These are phyloP conservation scores for Cordia subcordata DNA, from an alignment of 257 asterid species.

Conservation along the genomic window DNA sequence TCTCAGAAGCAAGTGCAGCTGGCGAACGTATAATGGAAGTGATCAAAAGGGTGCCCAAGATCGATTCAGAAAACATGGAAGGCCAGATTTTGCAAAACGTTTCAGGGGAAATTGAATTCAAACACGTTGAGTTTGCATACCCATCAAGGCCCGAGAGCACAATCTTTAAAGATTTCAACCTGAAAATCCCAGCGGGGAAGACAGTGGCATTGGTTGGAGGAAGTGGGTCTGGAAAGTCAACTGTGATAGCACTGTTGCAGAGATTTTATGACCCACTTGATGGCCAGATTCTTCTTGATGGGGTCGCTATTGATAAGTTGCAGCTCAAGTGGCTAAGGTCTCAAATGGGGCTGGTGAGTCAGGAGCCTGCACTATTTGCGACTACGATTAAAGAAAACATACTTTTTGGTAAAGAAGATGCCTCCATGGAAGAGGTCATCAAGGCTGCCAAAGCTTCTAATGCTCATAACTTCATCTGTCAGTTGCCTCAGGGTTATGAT, in stretches of 20 bases:
- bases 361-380: slow-evolving; percentile 90
- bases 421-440: slow-evolving; percentile 62
- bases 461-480: slow-evolving; percentile 83
- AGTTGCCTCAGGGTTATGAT: slow-evolving; percentile 81
- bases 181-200: slow-evolving; percentile 62
- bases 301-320: slow-evolving; percentile 60
- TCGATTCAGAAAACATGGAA: slow-evolving; percentile 62
- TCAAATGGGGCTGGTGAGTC: slow-evolving; percentile 95
- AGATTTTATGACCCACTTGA: slow-evolving; percentile 77
- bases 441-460: slow-evolving; percentile 90
- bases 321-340: slow-evolving; percentile 92
- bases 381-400: slow-evolving; percentile 84
- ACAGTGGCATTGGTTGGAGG: slow-evolving; percentile 89
- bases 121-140: slow-evolving; percentile 53
- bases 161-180: slow-evolving; percentile 57
- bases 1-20: slow-evolving; percentile 76
- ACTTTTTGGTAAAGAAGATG: slow-evolving; percentile 86
- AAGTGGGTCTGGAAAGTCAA: slow-evolving; percentile 92
- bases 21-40: slow-evolving; percentile 67
- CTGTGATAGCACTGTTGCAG: slow-evolving; percentile 71
- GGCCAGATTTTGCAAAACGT: slow-evolving; percentile 51
- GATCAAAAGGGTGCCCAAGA: slow-evolving; percentile 62
- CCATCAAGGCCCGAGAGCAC: slow-evolving; percentile 77
- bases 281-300: slow-evolving; percentile 76
- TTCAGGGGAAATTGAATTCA: slow-evolving; percentile 68